Base-by-base conservation (phyloP, 176 grass and related monocot species). In the Puya raimondii region DNA sequence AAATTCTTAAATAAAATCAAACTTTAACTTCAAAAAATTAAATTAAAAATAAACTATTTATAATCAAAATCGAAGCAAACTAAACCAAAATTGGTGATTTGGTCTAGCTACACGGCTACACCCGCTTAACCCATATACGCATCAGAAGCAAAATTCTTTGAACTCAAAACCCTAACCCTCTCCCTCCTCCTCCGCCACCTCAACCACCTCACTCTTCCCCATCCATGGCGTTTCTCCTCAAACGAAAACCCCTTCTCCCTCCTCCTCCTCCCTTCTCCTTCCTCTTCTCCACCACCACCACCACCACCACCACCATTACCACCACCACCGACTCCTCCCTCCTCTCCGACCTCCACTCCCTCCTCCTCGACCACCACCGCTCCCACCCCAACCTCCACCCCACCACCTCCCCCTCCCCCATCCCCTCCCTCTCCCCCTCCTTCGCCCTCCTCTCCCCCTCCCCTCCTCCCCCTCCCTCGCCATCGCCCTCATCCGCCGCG, bases 141-240 rank as follows among this genome's bases (percentile, higher is more conserved):
- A n/a, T n/a, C n/a, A n/a, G n/a, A n/a, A n/a, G 25, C 25, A 2
- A 1, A 26, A 26, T 2, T 2, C 25, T 1, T 2, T 26, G 25
- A 80, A 78, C 68, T 50, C 73, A 66, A 64, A 22, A 4, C 14
- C 26, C 22, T 10, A 49, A n/a, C 4, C 57, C 14, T 17, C 57
- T 70, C 51, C 15, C 79, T 29, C 0, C 21, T 8, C 57, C 22
- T 16, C 58, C 52, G 12, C 69, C 77, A 20, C 11, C 72, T 10
- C 11, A 22, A 49, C 61, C n/a, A 12, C 80, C 17, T 56, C 71
- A 54, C 63, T 56, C 50, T 15, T 3, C 73, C 14, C 56, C 29
- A 22, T 49, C 74, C 79, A 97, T 92, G 94, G 82, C 84, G 77
- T 65, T 85, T 58, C 54, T 97, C 73, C 89, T 77, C 68, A 87